Evolutionary conservation across 73 alveolate genomes (phyloP), one percentile per base, ranked within the genome.

Genomic region (Stentor roeselii): DNA sequence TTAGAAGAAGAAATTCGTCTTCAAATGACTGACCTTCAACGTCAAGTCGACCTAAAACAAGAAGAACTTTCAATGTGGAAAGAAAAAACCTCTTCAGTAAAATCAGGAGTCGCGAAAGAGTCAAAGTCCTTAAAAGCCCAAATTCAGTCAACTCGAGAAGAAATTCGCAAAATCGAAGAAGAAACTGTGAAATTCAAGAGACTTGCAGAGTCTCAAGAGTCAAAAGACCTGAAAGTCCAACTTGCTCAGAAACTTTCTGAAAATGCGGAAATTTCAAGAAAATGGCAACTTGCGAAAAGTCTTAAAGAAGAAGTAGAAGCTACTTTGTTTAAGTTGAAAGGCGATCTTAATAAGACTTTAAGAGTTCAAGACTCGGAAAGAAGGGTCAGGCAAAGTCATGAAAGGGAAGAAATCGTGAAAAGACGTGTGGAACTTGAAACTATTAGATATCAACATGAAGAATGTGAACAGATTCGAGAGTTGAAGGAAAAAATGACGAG

Each of bases 391-490:
- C 30, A 50, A 50, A 6, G 67, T 21, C 6, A 50, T 11, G 67
- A 50, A 50, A 6, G 67, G 21, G 67, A 50, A 21, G 67, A 50
- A 50, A 21, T 50, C 30, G 21, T 21, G 21, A 50, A 21, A 50
- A 50, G 67, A 21, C 6, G 67, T 11, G 67, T 50, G 67, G 67
- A 50, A 50, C 21, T 50, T 11, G 67, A 50, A 50, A 50, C 67
- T 50, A 50, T 50, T 11, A 50, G 67, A 50, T 50, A 50, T 50
- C 67, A 50, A 50, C 67, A 50, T 50, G 67, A 50, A 50, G 67
- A 50, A 50, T 6, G 30, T 50, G 67, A 11, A 21, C 67, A 50
- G 67, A 50, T 50, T 11, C 67, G 21, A 50, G 67, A 50, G 21
- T 6, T 50, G 21, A 50, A 50, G 21, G 67, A 50, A 11, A 50